Percentiles rank a stretch among this genome's conserved stretches.
Evolutionary conservation across 805 yeast genomes (phyloP).

Genomic region (Kazachstania taianensis): DNA sequence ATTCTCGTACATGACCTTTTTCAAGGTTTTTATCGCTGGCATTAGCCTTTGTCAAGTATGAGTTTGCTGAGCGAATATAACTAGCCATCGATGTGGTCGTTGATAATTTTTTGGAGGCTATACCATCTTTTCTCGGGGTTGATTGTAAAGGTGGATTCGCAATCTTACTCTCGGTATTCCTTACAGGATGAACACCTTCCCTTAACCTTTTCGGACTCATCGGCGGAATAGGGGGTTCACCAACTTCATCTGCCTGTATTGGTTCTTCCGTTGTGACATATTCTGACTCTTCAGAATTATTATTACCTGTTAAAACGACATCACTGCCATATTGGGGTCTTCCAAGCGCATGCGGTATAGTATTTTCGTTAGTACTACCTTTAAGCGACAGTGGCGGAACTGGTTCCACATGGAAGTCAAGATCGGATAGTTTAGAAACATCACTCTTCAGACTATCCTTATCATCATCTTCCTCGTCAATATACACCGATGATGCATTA

Average conservation of each 20-base stretch:
- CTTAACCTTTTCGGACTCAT: constrained; percentile 3
- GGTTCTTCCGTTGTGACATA: constrained; percentile 5
- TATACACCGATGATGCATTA: background rate
- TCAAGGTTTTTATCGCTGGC: too few species aligned
- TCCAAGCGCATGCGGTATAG: too few species aligned
- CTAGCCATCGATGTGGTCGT: too few species aligned
- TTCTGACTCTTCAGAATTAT: background rate
- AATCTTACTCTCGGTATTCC: too few species aligned
- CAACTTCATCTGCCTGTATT: background rate
- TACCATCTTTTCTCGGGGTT: too few species aligned
- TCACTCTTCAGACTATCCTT: background rate
- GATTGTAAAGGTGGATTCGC: too few species aligned
- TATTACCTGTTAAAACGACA: background rate
- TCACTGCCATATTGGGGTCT: too few species aligned
- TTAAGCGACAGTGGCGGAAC: constrained; percentile 1
- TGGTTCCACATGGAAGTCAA: background rate
- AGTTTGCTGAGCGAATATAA: constrained; percentile 35
- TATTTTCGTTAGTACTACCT: background rate
- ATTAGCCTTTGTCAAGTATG: constrained; percentile 10
- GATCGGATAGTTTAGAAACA: background rate
- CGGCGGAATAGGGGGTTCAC: constrained; percentile 3
- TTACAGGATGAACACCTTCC: background rate
- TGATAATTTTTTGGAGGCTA: too few species aligned
- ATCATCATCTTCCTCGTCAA: background rate
- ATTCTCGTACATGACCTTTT: too few species aligned